Evolutionary conservation across 2,329 filamentous ascomycete genomes (phyloP).

Genomic region (Drechslerella stenobrocha): DNA sequence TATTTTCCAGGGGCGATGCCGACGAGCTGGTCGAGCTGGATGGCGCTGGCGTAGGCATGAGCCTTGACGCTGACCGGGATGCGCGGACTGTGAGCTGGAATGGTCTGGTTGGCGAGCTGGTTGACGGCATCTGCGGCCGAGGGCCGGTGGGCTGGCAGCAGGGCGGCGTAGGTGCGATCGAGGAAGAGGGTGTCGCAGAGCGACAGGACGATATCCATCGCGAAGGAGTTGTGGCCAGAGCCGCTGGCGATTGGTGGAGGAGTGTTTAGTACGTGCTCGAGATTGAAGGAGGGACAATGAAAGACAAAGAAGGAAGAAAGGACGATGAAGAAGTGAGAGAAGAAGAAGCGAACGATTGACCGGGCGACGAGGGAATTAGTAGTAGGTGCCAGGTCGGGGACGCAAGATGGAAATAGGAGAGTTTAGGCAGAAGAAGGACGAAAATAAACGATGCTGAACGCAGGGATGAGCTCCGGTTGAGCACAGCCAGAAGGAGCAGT

Average conservation of each 20-base stretch:
- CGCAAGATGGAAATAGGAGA: no score
- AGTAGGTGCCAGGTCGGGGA: no score
- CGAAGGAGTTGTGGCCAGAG: conserved; percentile 51
- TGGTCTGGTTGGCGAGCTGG: conserved; percentile 57
- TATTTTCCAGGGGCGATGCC: conserved; percentile 70
- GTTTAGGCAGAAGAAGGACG: no score
- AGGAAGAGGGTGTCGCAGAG: conserved; percentile 77
- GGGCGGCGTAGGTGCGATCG: conserved; percentile 74
- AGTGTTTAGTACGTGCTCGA: background rate
- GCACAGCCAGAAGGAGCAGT: no score
- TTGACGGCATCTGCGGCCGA: conserved; percentile 59
- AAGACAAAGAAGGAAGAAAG: no score
- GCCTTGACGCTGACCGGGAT: conserved; percentile 56
- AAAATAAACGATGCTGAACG: no score
- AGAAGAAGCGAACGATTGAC: no score
- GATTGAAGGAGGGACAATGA: background rate
- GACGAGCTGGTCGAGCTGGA: conserved; percentile 55
- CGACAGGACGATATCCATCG: conserved; percentile 92
- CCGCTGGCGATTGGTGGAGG: background rate
- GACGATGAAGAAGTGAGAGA: no score
- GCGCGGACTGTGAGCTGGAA: conserved; percentile 63
- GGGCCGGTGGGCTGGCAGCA: conserved; percentile 57
- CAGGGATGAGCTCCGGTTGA: no score
- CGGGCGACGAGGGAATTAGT: no score
- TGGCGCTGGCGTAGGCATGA: conserved; percentile 24